A percentile compares a stretch with the other conserved stretches of the same genome.
Conservation (phyloP, 1,139 yeast genomes). For the Suhomyces chickasaworum region DNA sequence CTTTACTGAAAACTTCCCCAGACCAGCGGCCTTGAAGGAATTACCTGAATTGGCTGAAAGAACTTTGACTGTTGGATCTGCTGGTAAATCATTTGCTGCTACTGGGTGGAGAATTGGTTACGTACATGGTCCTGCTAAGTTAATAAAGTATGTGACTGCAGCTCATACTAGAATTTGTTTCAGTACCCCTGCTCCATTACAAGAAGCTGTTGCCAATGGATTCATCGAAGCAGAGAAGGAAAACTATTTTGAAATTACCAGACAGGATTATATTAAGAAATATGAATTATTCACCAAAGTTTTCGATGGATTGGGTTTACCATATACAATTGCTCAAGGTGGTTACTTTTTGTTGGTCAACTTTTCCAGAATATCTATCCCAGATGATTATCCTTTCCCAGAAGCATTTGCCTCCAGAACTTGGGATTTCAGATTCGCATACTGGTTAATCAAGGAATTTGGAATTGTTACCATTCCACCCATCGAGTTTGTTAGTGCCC, state of each 20-base stretch:
- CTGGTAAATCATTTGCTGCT: constrained; percentile 96
- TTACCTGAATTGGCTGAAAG: constrained; percentile 73
- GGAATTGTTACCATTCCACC: constrained; percentile 98
- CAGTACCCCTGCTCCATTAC: constrained; percentile 89
- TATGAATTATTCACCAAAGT: constrained; percentile 70
- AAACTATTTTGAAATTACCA: constrained; percentile 69
- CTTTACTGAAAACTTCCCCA: constrained; percentile 66
- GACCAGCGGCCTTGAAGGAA: constrained; percentile 75
- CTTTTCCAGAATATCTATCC: constrained; percentile 78
- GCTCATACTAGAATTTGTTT: constrained; percentile 95
- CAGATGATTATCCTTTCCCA: constrained; percentile 71
- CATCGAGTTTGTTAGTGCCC: constrained; percentile 74
- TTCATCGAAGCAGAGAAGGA: constrained; percentile 60
- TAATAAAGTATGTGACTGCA: constrained; percentile 76
- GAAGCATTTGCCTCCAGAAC: constrained; percentile 63
- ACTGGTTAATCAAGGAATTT: constrained; percentile 88
- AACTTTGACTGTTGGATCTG: constrained; percentile 91
- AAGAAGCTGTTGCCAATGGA: constrained; percentile 86
- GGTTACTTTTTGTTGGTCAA: constrained; percentile 91
- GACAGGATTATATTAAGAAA: constrained; percentile 66
- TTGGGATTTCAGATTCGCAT: constrained; percentile 82
- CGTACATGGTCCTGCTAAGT: constrained; percentile 84
- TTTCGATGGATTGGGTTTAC: constrained; percentile 83
- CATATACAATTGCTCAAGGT: constrained; percentile 90
- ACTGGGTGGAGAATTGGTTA: constrained; percentile 99